A percentile compares a stretch with the other conserved stretches of the same genome.
These are phyloP conservation scores for Castanospermum australe DNA, from an alignment of 306 rosid species.

Conservation along the genomic window DNA sequence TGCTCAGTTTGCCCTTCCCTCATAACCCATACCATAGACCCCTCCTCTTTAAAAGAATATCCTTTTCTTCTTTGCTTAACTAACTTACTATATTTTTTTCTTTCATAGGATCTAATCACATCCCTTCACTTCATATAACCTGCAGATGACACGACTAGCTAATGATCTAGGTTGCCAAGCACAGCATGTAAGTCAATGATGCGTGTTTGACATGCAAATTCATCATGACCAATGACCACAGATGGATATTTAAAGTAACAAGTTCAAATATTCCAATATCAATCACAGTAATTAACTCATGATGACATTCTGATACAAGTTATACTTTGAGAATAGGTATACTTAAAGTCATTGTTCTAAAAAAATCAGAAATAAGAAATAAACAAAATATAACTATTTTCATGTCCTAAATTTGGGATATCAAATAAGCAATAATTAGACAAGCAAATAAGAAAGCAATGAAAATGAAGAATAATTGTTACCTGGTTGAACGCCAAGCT, in stretches of 20 bases:
- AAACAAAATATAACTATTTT: not conserved
- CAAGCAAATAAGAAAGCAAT: slow-evolving; percentile 13
- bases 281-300: not conserved
- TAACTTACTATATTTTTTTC: no score
- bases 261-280: not conserved
- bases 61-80: no score
- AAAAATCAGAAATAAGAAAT: not conserved
- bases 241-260: not conserved
- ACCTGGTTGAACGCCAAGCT: slow-evolving; percentile 94
- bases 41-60: no score
- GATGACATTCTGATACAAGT: not conserved
- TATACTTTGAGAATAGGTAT: slow-evolving; percentile 5
- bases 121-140: not conserved
- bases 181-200: not conserved
- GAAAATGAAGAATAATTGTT: slow-evolving; percentile 17
- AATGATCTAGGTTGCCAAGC: not conserved
- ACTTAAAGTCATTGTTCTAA: not conserved
- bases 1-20: no score
- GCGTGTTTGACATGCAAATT: not conserved
- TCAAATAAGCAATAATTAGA: not conserved
- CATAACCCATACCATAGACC: no score
- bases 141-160: not conserved
- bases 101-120: not conserved
- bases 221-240: not conserved
- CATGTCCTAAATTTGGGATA: slow-evolving; percentile 2